Base-by-base conservation (phyloP, 352 stramenopile species). In the Pythium brassicae region DNA sequence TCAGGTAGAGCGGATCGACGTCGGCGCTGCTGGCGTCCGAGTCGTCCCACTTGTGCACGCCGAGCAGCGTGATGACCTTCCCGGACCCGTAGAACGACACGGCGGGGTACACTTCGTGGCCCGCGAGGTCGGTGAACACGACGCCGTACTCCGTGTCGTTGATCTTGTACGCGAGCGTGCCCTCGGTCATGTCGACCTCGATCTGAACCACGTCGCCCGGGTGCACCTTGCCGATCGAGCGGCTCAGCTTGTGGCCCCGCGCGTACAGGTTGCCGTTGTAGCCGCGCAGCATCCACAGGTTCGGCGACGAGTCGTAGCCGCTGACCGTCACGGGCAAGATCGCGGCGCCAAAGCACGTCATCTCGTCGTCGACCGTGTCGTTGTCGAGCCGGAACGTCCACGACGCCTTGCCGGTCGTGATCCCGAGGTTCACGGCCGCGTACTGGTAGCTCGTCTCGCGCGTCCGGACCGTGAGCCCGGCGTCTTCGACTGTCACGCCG, bases 201-300 rank as follows among this genome's bases (percentile, higher is more conserved):
- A 97, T 76, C 61, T 93, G 78, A 37, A 96, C 74, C 10, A 87
- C 78, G 60, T 97, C 88, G 17, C 88, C 88, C 22, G 88, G 87
- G 37, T 97, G 88, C 2, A 96, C 84, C 71, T 95, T 97, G 9
- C 83, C 78, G 32, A 95, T 94, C 1, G 81, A 88, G 32, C 80
- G 69, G 32, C 62, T 90, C 39, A 97, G 57, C 52, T 96, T 96
- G 59, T 93, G 81, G 3, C 89, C 89, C 29, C 88, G 85, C 17
- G 86, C 84, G 50, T 97, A 97, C 27, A 97, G 57, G 46, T 95
- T 94, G 23, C 89, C 89, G 42, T 96, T 97, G 68, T 97, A 97
- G 8, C 87, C 86, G 46, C 89, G 76, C 2, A 95, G 61, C 89
- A 97, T 97, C 89, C 89, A 97, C 32, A 97, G 61, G 63, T 77